A percentile compares a stretch with the other conserved stretches of the same genome.
Evolutionary conservation across 2,329 filamentous ascomycete species (phyloP).

Genomic region (Rachicladosporium sp.): DNA sequence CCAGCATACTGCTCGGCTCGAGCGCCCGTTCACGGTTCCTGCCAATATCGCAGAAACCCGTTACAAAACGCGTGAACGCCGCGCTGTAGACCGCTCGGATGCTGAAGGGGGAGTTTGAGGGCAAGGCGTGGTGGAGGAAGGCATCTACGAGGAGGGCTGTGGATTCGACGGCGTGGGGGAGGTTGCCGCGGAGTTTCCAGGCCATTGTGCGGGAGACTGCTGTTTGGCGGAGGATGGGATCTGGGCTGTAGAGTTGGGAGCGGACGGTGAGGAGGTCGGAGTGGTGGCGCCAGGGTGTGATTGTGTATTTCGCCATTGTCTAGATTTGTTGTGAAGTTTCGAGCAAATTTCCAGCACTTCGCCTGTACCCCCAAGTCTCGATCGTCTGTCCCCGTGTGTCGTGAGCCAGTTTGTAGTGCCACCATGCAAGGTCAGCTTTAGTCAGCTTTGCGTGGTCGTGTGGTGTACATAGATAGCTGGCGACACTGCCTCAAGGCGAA

Average conservation of each 20-base stretch:
- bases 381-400: too few relatives aligned
- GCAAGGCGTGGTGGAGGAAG: constrained; percentile 48
- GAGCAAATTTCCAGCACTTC: too few relatives aligned
- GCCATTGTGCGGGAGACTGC: constrained; percentile 29
- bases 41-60: constrained; percentile 63
- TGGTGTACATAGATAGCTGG: too few relatives aligned
- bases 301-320: constrained; percentile 56
- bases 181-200: constrained; percentile 60
- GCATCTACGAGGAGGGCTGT: constrained; percentile 63
- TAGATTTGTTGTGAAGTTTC: not conserved
- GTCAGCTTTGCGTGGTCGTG: too few relatives aligned
- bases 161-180: constrained; percentile 69
- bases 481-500: too few relatives aligned
- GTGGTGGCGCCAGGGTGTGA: constrained; percentile 60
- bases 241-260: constrained; percentile 46
- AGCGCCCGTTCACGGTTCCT: constrained; percentile 50
- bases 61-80: constrained; percentile 60
- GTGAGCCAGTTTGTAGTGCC: too few relatives aligned
- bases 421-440: too few relatives aligned
- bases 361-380: too few relatives aligned
- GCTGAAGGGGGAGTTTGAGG: constrained; percentile 42
- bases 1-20: constrained; percentile 55
- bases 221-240: constrained; percentile 19
- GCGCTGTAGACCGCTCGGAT: constrained; percentile 59
- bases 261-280: constrained; percentile 55